A percentile compares a stretch with the other conserved stretches of the same genome.
Evolutionary conservation across 352 stramenopile species (phyloP).

Genomic region (Globisporangium okanoganense): DNA sequence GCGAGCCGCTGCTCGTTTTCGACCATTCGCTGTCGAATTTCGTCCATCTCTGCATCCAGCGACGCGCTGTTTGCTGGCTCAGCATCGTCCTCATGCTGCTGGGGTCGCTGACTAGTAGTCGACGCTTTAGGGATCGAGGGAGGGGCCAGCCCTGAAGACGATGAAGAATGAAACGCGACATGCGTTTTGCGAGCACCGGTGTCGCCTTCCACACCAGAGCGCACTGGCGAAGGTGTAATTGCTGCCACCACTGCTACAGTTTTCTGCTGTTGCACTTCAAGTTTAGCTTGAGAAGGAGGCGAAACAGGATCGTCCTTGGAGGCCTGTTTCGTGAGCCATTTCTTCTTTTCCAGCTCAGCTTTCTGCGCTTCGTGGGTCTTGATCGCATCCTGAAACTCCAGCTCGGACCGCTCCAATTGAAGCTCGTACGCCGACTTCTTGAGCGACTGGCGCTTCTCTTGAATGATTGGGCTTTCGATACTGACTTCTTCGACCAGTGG

Average conservation of each 20-base stretch:
- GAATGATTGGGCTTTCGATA: neutral
- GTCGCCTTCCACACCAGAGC: neutral
- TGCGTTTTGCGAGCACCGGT: neutral
- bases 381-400: constrained; percentile 36
- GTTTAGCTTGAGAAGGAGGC: neutral
- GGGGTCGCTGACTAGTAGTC: neutral
- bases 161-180: neutral
- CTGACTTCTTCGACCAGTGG: constrained; percentile 3
- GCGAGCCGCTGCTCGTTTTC: constrained; percentile 39
- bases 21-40: constrained; percentile 31
- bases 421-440: constrained; percentile 38
- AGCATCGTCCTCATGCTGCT: neutral
- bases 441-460: constrained; percentile 1
- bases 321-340: constrained; percentile 18
- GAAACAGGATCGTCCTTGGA: constrained; percentile 4
- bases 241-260: neutral
- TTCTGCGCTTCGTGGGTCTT: constrained; percentile 37
- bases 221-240: neutral
- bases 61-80: neutral
- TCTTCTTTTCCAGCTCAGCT: constrained; percentile 33
- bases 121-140: neutral
- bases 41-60: constrained; percentile 36
- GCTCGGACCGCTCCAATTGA: constrained; percentile 44
- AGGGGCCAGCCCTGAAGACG: neutral
- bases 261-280: neutral